phyloP scores from a whole-genome alignment of 2,329 filamentous ascomycete species.

The Coccinonectria pachysandricola region DNA sequence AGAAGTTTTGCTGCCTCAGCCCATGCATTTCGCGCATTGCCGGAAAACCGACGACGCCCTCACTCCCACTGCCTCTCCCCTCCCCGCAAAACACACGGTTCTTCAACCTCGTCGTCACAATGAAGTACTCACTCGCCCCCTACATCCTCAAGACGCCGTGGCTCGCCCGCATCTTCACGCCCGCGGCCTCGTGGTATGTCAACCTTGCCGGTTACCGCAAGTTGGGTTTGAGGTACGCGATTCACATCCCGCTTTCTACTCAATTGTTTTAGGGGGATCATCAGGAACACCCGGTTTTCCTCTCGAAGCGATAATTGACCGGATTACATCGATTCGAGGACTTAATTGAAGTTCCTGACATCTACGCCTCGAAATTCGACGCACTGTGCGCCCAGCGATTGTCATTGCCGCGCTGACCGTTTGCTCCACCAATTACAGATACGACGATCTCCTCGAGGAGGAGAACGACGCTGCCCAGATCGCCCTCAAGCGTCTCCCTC shows the following conservation, averaged over 20 bases:
- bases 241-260: slow-evolving; percentile 3
- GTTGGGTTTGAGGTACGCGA: slow-evolving; percentile 72
- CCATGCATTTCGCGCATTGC: slow-evolving; percentile 26
- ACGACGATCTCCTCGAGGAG: slow-evolving; percentile 91
- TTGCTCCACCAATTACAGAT: slow-evolving; percentile 40
- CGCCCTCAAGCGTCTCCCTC: slow-evolving; percentile 80
- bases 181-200: slow-evolving; percentile 79
- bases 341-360: too few species aligned
- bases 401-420: too few species aligned
- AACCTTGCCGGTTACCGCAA: slow-evolving; percentile 86
- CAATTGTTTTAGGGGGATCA: too few species aligned
- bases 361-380: too few species aligned
- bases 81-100: too few species aligned
- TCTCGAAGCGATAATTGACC: too few species aligned
- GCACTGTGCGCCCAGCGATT: too few species aligned
- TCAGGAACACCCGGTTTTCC: too few species aligned
- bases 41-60: slow-evolving; percentile 14
- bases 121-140: slow-evolving; percentile 63
- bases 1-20: slow-evolving; percentile 22
- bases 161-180: slow-evolving; percentile 66
- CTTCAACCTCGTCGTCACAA: slow-evolving; percentile 33
- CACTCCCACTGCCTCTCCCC: slow-evolving; percentile 6
- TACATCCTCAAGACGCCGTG: slow-evolving; percentile 78
- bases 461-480: slow-evolving; percentile 79
- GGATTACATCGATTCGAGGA: too few species aligned